Conservation (phyloP, 495 filamentous ascomycete genomes). For the Podospora bellae-mahoneyi region DNA sequence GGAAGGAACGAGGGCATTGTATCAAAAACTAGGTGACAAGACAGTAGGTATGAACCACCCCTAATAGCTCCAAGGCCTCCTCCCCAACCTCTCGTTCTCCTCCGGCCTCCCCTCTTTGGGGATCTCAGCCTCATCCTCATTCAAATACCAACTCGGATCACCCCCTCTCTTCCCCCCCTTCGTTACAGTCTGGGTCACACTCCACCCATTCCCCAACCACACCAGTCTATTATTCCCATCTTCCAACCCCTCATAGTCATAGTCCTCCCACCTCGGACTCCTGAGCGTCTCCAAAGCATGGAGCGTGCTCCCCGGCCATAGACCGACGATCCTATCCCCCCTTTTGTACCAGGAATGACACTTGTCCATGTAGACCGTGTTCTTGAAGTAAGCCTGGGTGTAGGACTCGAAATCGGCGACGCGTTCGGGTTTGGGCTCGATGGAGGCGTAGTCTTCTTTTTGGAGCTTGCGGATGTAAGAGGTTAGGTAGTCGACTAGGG, state of each 20-base stretch:
- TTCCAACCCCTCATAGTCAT: conserved; percentile 35
- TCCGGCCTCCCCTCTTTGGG: conserved; percentile 43
- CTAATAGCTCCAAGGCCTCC: conserved; percentile 48
- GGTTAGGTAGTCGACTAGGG: conserved; percentile 58
- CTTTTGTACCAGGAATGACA: conserved; percentile 71
- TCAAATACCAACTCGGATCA: conserved; percentile 50
- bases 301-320: conserved; percentile 45
- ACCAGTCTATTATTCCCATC: conserved; percentile 32
- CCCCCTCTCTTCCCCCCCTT: conserved; percentile 20
- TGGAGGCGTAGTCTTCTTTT: conserved; percentile 62
- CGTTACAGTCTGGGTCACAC: conserved; percentile 35
- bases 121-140: conserved; percentile 43
- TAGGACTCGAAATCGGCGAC: conserved; percentile 60
- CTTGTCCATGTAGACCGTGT: conserved; percentile 60
- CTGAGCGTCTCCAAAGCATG: conserved; percentile 44
- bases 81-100: conserved; percentile 39
- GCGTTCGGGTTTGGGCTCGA: conserved; percentile 50
- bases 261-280: conserved; percentile 47
- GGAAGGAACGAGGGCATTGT: not conserved
- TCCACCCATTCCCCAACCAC: conserved; percentile 54
- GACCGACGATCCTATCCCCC: conserved; percentile 35
- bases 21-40: too few species aligned
- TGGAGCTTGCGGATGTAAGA: conserved; percentile 64
- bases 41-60: too few species aligned
- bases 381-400: conserved; percentile 59